phyloP scores from a whole-genome alignment of 169 alveolate species.

The Plasmodium coatneyi region DNA sequence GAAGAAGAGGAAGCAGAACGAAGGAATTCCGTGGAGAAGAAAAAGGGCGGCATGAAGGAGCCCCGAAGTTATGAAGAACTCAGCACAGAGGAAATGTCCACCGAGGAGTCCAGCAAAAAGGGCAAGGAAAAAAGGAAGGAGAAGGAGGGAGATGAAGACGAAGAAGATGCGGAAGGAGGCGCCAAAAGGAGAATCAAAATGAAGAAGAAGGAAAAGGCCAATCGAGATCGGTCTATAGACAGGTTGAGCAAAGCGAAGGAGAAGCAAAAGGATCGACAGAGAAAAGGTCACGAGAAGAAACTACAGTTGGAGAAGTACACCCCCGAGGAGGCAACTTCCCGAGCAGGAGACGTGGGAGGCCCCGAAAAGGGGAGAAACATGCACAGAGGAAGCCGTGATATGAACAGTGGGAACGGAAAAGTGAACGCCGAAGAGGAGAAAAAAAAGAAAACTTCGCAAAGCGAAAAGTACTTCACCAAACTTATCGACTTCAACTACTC shows the following conservation, averaged over 20 bases:
- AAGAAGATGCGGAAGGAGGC: neutral
- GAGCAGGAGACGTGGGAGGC: neutral
- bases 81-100: neutral
- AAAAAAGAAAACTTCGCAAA: neutral
- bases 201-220: neutral
- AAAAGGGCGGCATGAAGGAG: neutral
- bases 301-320: neutral
- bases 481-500: constrained; percentile 40
- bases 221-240: neutral
- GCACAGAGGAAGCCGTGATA: neutral
- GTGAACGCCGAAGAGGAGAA: neutral
- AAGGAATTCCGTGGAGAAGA: neutral
- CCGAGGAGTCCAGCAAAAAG: neutral
- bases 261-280: neutral
- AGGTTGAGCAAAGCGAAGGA: neutral
- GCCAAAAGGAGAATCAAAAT: neutral
- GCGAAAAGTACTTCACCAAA: constrained; percentile 38
- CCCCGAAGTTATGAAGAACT: neutral
- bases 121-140: neutral
- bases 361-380: neutral
- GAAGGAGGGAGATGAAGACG: neutral
- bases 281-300: neutral
- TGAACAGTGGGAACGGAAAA: neutral
- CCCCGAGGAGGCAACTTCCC: neutral
- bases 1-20: neutral